Conservation (phyloP, 257 asterid genomes). For the Nyctanthes arbortristis region DNA sequence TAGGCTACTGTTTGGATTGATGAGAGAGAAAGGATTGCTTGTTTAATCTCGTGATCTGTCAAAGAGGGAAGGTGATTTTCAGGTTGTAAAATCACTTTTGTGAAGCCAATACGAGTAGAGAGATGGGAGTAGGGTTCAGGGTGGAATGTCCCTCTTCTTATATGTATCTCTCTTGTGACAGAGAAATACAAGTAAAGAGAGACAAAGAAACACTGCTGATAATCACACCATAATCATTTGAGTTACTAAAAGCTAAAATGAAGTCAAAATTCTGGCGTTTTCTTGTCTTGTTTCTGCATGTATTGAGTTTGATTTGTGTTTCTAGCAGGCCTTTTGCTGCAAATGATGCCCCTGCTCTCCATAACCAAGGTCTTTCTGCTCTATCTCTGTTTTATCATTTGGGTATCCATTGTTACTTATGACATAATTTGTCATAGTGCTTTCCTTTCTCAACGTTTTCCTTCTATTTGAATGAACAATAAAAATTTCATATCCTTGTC, state of each 20-base stretch:
- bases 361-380: conserved; percentile 20
- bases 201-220: conserved; percentile 9
- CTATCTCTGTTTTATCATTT: background rate
- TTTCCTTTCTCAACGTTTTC: background rate
- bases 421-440: no score
- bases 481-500: background rate
- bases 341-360: conserved; percentile 24
- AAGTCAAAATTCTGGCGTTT: conserved; percentile 32
- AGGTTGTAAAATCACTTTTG: conserved; percentile 46
- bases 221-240: conserved; percentile 33
- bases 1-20: conserved; percentile 24
- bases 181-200: conserved; percentile 8
- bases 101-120: conserved; percentile 55
- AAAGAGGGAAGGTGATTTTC: conserved; percentile 18
- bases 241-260: conserved; percentile 34
- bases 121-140: background rate
- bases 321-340: conserved; percentile 39
- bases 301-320: conserved; percentile 38
- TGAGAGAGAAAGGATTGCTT: conserved; percentile 33
- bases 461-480: background rate
- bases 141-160: conserved; percentile 22
- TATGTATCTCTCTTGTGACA: conserved; percentile 20
- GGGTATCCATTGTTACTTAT: no score
- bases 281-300: conserved; percentile 30
- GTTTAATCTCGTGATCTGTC: conserved; percentile 29